Conservation (phyloP, 2,329 filamentous ascomycete genomes). For the Hypocreales sp. region DNA sequence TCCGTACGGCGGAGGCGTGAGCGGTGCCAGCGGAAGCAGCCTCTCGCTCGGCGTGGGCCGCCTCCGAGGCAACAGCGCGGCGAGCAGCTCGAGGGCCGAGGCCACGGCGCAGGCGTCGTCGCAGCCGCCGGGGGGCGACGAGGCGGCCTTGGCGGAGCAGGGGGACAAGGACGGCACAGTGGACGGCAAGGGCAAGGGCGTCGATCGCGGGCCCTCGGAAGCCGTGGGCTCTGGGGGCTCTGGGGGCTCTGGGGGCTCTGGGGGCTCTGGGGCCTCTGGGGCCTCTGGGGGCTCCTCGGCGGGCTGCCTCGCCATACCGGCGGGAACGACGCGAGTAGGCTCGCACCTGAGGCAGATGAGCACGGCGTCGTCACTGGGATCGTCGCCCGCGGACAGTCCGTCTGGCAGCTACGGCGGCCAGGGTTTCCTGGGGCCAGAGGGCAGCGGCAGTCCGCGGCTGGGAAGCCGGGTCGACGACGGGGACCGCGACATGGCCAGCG, state of each 20-base stretch:
- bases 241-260: too few relatives aligned
- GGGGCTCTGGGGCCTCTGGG: too few relatives aligned
- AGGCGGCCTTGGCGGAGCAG: slow-evolving; percentile 8
- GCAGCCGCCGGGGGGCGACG: slow-evolving; percentile 10
- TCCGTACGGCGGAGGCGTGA: slow-evolving; percentile 19
- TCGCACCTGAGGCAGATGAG: slow-evolving; percentile 73
- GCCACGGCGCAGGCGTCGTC: slow-evolving; percentile 31
- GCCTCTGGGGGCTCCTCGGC: slow-evolving; percentile 20
- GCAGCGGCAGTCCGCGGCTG: slow-evolving; percentile 33
- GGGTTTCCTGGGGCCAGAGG: slow-evolving; percentile 17
- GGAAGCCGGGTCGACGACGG: slow-evolving; percentile 29
- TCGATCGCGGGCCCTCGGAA: slow-evolving; percentile 36
- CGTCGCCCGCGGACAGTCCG: slow-evolving; percentile 56
- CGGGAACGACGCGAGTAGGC: slow-evolving; percentile 39
- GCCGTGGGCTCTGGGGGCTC: slow-evolving; percentile 9
- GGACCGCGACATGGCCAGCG: slow-evolving; percentile 37
- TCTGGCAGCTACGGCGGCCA: slow-evolving; percentile 32
- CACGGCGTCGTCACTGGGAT: slow-evolving; percentile 70
- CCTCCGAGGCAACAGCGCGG: slow-evolving; percentile 41
- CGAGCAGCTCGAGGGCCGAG: slow-evolving; percentile 44
- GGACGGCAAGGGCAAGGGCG: slow-evolving; percentile 50
- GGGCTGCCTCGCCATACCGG: slow-evolving; percentile 27
- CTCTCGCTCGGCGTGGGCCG: slow-evolving; percentile 45
- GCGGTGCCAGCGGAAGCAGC: slow-evolving; percentile 44
- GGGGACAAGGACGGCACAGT: slow-evolving; percentile 15